Base-by-base conservation (phyloP, 1,139 yeast genomes). In the Pichia terricola region DNA sequence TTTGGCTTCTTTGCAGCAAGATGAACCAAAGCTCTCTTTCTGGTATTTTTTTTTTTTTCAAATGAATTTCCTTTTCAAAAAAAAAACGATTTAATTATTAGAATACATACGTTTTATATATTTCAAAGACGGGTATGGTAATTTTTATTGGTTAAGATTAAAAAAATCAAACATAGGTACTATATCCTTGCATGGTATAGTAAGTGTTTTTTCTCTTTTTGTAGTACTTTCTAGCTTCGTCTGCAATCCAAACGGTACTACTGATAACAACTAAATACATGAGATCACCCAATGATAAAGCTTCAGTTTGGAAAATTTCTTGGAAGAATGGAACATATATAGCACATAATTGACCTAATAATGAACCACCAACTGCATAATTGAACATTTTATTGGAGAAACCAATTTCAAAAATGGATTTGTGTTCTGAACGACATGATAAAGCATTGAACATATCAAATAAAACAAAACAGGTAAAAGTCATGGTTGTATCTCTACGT, bases 401-500 rank as follows among this genome's bases (percentile, higher is more conserved):
- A 0, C 97, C 97, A 48, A 88, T 60, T 56, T 83, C 83, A 57
- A 86, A 81, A 22, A 83, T 75, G 3, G 94, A 83, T 61, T 86
- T 88, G 39, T 87, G 73, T 49, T 81, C 73, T 50, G 94, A 94
- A 58, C 97, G 86, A 62, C 96, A 89, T 8, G 95, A 70, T 52
- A 91, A 70, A 0, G 97, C 98, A 62, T 88, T 91, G 67, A 91
- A 91, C 94, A 91, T 84, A 63, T 91, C 98, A 58, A 80, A 91
- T 46, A 89, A 69, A 10, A 91, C 97, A 65, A 91, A 91, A 61
- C 97, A 86, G 0, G 97, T 91, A 59, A 91, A 91, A 0, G 97
- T 88, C 96, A 91, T 89, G n/a, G 98, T 91, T 11, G 97, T 89
- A 61, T 89, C 97, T 64, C 97, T 81, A 11, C 91, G 81, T 4